Evolutionary conservation across 257 asterid genomes (phyloP), one percentile per base, ranked within the genome.

Genomic region (Agastache rugosa): DNA sequence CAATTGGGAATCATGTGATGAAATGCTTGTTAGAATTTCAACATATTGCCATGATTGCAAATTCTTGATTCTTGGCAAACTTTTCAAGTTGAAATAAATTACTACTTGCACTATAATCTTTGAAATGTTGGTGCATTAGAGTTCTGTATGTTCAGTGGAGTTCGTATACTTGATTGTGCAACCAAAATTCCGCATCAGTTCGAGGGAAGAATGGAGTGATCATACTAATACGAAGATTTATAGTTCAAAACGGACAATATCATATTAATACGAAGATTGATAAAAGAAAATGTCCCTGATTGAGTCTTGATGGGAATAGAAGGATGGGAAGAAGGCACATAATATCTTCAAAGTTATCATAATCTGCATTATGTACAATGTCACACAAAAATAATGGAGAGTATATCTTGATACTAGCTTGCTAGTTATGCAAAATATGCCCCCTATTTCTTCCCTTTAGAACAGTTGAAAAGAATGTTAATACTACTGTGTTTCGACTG

Each of bases 341-440:
- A 19, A 64, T 22, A 22, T 39, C 10, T 17, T 19, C 5, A 11
- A 34, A 39, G 11, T 19, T n/a, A 63, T 37, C 34, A 37, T 12
- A 47, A 55, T 73, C 41, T 79, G 31, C 76, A 50, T 63, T 61
- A 41, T 55, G 72, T 65, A 76, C 66, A 67, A 16, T 55, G 6
- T 44, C 35, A 45, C 63, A 42, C 63, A 29, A 63, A 64, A 63
- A 62, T 20, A 31, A 12, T 35, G 51, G 20, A 23, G 59, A 54
- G 53, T 29, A 70, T 76, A 66, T 60, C 71, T 31, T 67, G 23
- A n/a, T 45, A 20, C 72, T 55, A 72, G 63, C 86, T 75, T 34
- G 29, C 42, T 50, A 34, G 42, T 65, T 15, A 51, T 47, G 47
- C 54, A 72, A 53, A 71, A 31, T 59, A 71, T 58, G 35, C 31